Evolutionary conservation across 768 basidiomycete genomes (phyloP).

Genomic region (Kockovaella imperatae): DNA sequence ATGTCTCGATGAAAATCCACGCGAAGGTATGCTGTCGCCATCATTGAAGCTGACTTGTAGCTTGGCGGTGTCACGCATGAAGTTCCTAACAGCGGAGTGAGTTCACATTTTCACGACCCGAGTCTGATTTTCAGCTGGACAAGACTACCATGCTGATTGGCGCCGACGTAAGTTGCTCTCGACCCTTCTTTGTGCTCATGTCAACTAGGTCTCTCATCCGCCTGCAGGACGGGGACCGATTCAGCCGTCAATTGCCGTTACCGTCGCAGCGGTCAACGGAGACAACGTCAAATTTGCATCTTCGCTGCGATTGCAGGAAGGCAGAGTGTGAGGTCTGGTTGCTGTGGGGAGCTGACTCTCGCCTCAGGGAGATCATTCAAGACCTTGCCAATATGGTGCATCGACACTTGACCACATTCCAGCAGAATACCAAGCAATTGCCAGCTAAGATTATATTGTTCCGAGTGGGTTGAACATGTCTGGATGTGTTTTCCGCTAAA

Average conservation of each 20-base stretch:
- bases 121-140: constrained; percentile 11
- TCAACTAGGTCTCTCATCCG: constrained; percentile 22
- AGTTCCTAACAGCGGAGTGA: constrained; percentile 19
- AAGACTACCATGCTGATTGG: constrained; percentile 34
- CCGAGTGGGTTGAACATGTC: constrained; percentile 16
- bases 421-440: constrained; percentile 27
- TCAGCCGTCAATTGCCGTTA: constrained; percentile 35
- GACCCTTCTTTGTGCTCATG: neutral
- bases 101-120: neutral
- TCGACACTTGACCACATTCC: constrained; percentile 29
- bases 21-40: constrained; percentile 19
- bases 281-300: constrained; percentile 27
- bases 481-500: too few species aligned
- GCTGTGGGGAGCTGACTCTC: neutral
- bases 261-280: constrained; percentile 25
- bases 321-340: constrained; percentile 25
- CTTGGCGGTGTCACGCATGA: constrained; percentile 43
- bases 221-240: constrained; percentile 23
- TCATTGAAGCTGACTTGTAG: constrained; percentile 1
- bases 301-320: constrained; percentile 39
- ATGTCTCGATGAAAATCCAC: constrained; percentile 43
- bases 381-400: constrained; percentile 38
- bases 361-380: constrained; percentile 35
- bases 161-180: constrained; percentile 21
- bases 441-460: constrained; percentile 42